Evolutionary conservation across 768 basidiomycete genomes (phyloP).

Genomic region (Mrakia blollopis): DNA sequence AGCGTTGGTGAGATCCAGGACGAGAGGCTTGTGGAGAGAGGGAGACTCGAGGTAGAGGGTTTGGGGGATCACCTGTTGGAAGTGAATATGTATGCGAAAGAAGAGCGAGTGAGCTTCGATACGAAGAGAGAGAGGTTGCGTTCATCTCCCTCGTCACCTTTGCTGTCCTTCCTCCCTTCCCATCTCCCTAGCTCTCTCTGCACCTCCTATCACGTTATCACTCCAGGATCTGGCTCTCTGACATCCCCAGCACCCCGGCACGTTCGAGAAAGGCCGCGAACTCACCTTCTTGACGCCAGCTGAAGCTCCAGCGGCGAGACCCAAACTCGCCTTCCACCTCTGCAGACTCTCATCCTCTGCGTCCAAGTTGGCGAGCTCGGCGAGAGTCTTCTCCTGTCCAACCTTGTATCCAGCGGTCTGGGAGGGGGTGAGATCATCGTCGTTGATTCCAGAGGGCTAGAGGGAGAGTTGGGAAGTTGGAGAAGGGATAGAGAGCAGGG

Average conservation of each 20-base stretch:
- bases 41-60: constrained; percentile 73
- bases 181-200: neutral
- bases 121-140: neutral
- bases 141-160: neutral
- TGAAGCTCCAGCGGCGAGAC: constrained; percentile 55
- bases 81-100: neutral
- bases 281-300: constrained; percentile 28
- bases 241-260: no score
- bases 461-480: neutral
- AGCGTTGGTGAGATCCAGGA: constrained; percentile 60
- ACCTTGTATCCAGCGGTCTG: constrained; percentile 46
- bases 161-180: neutral
- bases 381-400: constrained; percentile 53
- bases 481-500: neutral
- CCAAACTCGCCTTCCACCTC: constrained; percentile 92
- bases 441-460: constrained; percentile 35
- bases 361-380: constrained; percentile 61
- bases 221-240: no score
- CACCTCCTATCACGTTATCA: neutral
- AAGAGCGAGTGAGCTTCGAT: neutral
- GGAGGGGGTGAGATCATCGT: constrained; percentile 43
- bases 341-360: constrained; percentile 78
- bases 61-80: constrained; percentile 38
- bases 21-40: constrained; percentile 59
- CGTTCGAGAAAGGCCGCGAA: no score